These are phyloP conservation scores for Xerocomus spinulosus DNA, from an alignment of 768 basidiomycete species.

Conservation along the genomic window DNA sequence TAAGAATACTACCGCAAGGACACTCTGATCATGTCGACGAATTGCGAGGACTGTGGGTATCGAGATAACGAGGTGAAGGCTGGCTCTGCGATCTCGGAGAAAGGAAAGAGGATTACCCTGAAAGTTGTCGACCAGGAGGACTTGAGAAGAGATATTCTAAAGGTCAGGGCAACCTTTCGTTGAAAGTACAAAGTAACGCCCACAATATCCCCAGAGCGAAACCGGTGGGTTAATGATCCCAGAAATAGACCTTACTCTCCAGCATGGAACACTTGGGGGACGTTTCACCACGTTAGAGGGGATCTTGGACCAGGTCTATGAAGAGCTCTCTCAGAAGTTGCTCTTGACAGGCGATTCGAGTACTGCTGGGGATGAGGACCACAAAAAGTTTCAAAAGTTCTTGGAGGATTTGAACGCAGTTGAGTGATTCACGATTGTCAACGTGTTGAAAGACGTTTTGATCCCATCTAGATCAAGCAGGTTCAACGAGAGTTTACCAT, in stretches of 20 bases:
- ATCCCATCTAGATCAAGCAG: constrained; percentile 57
- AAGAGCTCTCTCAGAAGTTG: constrained; percentile 87
- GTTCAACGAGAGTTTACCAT: constrained; percentile 82
- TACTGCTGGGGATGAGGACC: constrained; percentile 38
- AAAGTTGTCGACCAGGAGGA: constrained; percentile 93
- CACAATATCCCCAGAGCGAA: constrained; percentile 63
- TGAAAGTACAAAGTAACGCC: neutral
- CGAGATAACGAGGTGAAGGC: constrained; percentile 98
- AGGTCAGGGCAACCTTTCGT: constrained; percentile 47
- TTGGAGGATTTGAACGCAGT: constrained; percentile 72
- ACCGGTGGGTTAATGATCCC: constrained; percentile 86
- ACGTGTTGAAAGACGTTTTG: neutral
- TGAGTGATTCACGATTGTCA: constrained; percentile 17
- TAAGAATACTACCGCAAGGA: constrained; percentile 49
- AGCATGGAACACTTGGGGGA: constrained; percentile 92
- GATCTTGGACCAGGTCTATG: constrained; percentile 89
- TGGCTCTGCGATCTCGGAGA: constrained; percentile 79
- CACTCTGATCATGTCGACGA: constrained; percentile 96
- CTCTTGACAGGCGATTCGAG: constrained; percentile 69
- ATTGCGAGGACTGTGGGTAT: constrained; percentile 93
- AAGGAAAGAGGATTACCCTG: constrained; percentile 83
- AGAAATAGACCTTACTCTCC: constrained; percentile 89
- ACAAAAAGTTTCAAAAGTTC: constrained; percentile 68
- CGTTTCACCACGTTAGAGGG: constrained; percentile 98
- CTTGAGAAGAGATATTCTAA: constrained; percentile 87